Evolutionary conservation across 176 grass and related monocot genomes (phyloP), one percentile per base, ranked within the genome.

Genomic region (Phragmites australis): DNA sequence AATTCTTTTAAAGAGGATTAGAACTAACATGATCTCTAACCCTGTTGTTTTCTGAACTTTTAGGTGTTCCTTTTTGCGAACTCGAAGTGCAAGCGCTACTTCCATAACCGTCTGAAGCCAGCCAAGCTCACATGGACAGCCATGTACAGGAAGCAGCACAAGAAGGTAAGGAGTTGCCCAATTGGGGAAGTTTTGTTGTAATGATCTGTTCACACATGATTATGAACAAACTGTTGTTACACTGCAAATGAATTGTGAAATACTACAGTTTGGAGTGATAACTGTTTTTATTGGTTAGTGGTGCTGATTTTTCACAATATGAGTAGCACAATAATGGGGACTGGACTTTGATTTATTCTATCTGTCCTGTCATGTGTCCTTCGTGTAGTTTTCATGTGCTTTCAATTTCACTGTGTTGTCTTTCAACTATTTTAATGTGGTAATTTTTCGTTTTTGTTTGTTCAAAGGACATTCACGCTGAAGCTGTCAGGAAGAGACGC

Each of bases 71-170:
- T 84, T 54, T 84, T 84, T 27, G 2, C 82, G 1, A 84, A 77
- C 52, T 84, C 73, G 0, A 84, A 84, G 51, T 84, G 82, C 82
- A 84, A 84, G 73, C 52, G 73, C 40, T 84, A 84, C 73, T 84
- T 77, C 50, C 82, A 77, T 63, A 84, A 77, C 63, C 73, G 82
- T 21, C 73, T 84, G 62, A 84, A 84, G 63, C 82, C 73, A 8
- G 82, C 73, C 27, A 84, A 84, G 63, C 82, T 84, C 26, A 70
- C 82, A 46, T 84, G 82, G 81, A 83, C 70, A n/a, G 70, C 70
- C 45, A 83, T 83, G 70, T 75, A 75, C 45, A 62, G 81, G 45
- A 84, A 84, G 73, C 82, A 84, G 29, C 82, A 84, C 82, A 84
- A 77, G 73, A 84, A 84, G 73, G 82, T 77, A 83, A 2, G 13